Conservation (phyloP, 768 basidiomycete species). For the Boletales sp. region DNA sequence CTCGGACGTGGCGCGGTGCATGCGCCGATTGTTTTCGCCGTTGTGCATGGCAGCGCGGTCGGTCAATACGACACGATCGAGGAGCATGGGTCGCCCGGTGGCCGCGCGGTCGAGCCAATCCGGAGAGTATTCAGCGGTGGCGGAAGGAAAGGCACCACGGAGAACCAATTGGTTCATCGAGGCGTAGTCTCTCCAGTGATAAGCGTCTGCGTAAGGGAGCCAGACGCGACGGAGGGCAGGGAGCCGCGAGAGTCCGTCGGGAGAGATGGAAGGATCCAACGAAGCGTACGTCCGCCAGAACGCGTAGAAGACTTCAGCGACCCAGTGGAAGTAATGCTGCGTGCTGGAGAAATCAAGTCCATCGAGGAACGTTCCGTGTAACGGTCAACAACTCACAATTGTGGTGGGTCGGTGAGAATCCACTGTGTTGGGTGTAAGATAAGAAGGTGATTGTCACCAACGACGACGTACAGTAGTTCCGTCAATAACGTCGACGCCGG, state of each 20-base stretch:
- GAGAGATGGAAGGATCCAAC: conserved; percentile 65
- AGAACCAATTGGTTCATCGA: conserved; percentile 88
- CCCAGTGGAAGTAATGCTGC: conserved; percentile 92
- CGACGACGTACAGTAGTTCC: conserved; percentile 60
- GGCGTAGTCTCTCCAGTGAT: conserved; percentile 91
- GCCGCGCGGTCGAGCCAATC: conserved; percentile 82
- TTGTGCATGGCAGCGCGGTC: conserved; percentile 85
- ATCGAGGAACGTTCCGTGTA: not conserved
- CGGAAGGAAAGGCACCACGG: conserved; percentile 75
- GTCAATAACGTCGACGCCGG: conserved; percentile 67
- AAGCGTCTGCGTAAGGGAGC: conserved; percentile 69
- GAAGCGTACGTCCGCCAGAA: conserved; percentile 90
- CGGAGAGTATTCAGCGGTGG: conserved; percentile 72
- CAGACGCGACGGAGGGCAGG: conserved; percentile 71
- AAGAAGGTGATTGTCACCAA: not conserved
- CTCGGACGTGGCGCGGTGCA: conserved; percentile 72
- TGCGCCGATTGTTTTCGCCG: conserved; percentile 60
- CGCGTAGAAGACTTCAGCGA: conserved; percentile 88
- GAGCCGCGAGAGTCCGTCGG: conserved; percentile 65
- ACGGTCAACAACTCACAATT: conserved; percentile 57
- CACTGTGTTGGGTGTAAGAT: conserved; percentile 42
- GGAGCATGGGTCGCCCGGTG: conserved; percentile 66
- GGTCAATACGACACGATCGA: conserved; percentile 81
- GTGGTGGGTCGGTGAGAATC: conserved; percentile 78
- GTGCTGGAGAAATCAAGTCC: conserved; percentile 44